Percentiles rank a stretch among this genome's conserved stretches.
Conservation (phyloP, 2,329 filamentous ascomycete genomes). For the Cercospora canescens region DNA sequence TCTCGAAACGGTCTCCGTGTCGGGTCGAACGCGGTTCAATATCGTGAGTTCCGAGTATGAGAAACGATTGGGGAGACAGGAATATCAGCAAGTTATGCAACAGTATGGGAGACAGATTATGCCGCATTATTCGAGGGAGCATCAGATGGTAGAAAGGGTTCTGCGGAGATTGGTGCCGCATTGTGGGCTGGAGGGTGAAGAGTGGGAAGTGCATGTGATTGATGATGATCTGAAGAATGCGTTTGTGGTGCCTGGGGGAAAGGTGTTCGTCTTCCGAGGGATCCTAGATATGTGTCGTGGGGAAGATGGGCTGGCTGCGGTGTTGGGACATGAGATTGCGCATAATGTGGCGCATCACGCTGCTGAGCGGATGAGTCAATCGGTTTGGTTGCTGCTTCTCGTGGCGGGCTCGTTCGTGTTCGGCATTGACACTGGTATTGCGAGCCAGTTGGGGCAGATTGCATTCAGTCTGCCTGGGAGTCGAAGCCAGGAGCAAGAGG, state of each 20-base stretch:
- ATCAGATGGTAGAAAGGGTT: slow-evolving; percentile 60
- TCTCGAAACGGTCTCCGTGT: slow-evolving; percentile 71
- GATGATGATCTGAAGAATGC: slow-evolving; percentile 68
- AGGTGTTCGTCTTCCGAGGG: slow-evolving; percentile 77
- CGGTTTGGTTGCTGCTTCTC: slow-evolving; percentile 41
- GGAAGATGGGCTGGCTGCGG: slow-evolving; percentile 71
- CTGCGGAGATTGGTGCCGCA: slow-evolving; percentile 67
- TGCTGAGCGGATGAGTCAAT: slow-evolving; percentile 61
- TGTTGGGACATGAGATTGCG: slow-evolving; percentile 78
- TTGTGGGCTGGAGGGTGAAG: slow-evolving; percentile 56
- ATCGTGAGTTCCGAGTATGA: slow-evolving; percentile 60
- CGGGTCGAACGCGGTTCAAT: slow-evolving; percentile 73
- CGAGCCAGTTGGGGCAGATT: slow-evolving; percentile 55
- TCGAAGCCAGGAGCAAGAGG: slow-evolving; percentile 70
- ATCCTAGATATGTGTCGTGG: slow-evolving; percentile 66
- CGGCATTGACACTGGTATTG: slow-evolving; percentile 41
- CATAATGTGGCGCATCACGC: slow-evolving; percentile 71
- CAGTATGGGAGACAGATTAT: slow-evolving; percentile 58
- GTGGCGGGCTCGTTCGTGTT: slow-evolving; percentile 43
- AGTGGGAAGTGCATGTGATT: slow-evolving; percentile 76
- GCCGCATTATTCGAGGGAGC: slow-evolving; percentile 59
- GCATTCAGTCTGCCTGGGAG: slow-evolving; percentile 69
- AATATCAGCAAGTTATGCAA: slow-evolving; percentile 60
- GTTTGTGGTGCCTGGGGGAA: slow-evolving; percentile 74
- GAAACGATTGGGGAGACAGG: slow-evolving; percentile 51